Evolutionary conservation across 345 rosid species (phyloP).

Genomic region (Camelina neglecta): DNA sequence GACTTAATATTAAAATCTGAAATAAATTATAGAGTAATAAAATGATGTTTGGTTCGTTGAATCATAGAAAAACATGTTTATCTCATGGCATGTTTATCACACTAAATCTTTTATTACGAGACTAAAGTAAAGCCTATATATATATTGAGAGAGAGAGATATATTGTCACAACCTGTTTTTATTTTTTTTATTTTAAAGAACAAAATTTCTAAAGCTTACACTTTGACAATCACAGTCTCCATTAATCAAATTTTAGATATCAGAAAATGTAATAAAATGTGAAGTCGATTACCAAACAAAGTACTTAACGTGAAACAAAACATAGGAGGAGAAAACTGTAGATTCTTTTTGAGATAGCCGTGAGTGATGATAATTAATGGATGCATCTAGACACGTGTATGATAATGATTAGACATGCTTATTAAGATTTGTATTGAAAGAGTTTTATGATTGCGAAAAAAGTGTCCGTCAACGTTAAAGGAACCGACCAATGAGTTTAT

Average conservation of each 20-base stretch:
- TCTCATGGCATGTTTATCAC: background rate
- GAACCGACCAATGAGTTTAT: constrained; percentile 27
- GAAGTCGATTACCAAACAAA: background rate
- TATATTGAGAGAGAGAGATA: too few species aligned
- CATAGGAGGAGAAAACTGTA: background rate
- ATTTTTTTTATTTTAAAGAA: too few species aligned
- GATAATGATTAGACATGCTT: constrained; percentile 21
- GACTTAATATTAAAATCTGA: background rate
- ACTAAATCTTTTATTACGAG: background rate
- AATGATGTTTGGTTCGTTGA: constrained; percentile 6
- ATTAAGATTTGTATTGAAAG: background rate
- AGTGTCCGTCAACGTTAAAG: constrained; percentile 35
- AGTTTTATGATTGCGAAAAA: constrained; percentile 35
- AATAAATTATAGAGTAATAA: background rate
- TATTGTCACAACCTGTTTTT: background rate
- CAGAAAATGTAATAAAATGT: background rate
- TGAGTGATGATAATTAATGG: constrained; percentile 4
- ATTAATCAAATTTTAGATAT: background rate
- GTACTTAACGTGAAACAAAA: too few species aligned
- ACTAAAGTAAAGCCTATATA: too few species aligned
- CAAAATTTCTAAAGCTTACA: background rate
- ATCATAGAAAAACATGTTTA: background rate
- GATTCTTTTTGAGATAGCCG: background rate
- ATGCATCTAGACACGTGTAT: constrained; percentile 24
- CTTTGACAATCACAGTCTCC: background rate